Conservation (phyloP, 257 asterid genomes). For the Jasminum sambac region DNA sequence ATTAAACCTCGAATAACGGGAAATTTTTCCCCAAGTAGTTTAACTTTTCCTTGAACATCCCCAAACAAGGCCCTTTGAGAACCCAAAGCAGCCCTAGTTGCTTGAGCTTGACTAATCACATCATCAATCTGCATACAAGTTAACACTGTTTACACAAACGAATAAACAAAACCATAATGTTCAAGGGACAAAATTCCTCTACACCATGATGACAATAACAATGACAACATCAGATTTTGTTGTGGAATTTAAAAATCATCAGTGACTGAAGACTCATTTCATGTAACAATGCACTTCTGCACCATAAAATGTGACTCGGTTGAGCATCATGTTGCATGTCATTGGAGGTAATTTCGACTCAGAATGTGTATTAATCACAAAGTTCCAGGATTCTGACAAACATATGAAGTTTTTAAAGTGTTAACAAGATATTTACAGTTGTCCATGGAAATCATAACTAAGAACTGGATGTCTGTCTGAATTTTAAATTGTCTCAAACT, state of each 20-base stretch:
- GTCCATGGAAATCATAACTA: neutral
- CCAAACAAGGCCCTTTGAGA: slow-evolving; percentile 88
- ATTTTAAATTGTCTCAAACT: neutral
- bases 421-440: neutral
- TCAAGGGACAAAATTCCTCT: neutral
- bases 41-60: slow-evolving; percentile 92
- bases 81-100: slow-evolving; percentile 80
- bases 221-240: neutral
- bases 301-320: neutral
- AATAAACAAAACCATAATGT: neutral
- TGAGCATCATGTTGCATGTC: neutral
- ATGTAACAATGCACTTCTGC: neutral
- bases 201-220: neutral
- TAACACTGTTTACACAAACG: neutral
- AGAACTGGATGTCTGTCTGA: neutral
- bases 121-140: slow-evolving; percentile 69
- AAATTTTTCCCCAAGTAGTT: slow-evolving; percentile 82
- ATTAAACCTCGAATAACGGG: slow-evolving; percentile 86
- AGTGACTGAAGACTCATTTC: neutral
- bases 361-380: neutral
- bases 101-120: slow-evolving; percentile 96
- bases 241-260: neutral
- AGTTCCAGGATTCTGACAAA: neutral
- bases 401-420: neutral
- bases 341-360: neutral